These are phyloP conservation scores for Globisporangium iwayamae DNA, from an alignment of 352 stramenopile species.

Conservation along the genomic window DNA sequence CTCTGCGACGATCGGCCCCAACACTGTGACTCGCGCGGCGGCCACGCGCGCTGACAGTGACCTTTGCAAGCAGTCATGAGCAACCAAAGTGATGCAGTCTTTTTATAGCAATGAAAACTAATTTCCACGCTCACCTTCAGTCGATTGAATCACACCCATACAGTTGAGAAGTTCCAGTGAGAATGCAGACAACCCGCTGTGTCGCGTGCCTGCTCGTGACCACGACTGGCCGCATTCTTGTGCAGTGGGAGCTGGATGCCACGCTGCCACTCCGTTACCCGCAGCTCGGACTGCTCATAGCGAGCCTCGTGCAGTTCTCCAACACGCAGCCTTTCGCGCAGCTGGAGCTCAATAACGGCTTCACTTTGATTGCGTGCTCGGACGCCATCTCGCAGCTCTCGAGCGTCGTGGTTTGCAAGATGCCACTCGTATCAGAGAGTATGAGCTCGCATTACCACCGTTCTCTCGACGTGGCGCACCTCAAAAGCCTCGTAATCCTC, in stretches of 20 bases:
- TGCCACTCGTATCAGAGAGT: not conserved
- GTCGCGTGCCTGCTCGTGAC: slow-evolving; percentile 51
- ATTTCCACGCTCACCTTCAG: not conserved
- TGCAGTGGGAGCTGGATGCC: slow-evolving; percentile 44
- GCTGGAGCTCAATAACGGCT: slow-evolving; percentile 35
- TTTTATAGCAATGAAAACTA: not conserved
- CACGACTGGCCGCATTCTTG: slow-evolving; percentile 36
- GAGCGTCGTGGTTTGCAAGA: slow-evolving; percentile 36
- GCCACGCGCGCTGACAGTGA: slow-evolving; percentile 29
- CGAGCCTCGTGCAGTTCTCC: slow-evolving; percentile 58
- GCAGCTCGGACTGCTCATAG: slow-evolving; percentile 45
- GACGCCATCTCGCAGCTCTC: slow-evolving; percentile 33
- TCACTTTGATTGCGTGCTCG: slow-evolving; percentile 34
- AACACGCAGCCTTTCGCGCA: slow-evolving; percentile 30
- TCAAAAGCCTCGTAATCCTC: slow-evolving; percentile 47
- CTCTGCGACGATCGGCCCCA: slow-evolving; percentile 11
- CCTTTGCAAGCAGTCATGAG: slow-evolving; percentile 33
- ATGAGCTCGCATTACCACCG: not conserved
- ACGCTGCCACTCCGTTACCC: slow-evolving; percentile 38
- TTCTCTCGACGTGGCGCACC: slow-evolving; percentile 29
- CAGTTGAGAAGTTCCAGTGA: not conserved
- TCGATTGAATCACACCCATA: not conserved
- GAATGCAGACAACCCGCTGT: slow-evolving; percentile 7
- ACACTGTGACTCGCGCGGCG: slow-evolving; percentile 18
- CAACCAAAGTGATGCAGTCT: not conserved